Conservation (phyloP, 441 rosid species). For the Pelargonium cotyledonis region DNA sequence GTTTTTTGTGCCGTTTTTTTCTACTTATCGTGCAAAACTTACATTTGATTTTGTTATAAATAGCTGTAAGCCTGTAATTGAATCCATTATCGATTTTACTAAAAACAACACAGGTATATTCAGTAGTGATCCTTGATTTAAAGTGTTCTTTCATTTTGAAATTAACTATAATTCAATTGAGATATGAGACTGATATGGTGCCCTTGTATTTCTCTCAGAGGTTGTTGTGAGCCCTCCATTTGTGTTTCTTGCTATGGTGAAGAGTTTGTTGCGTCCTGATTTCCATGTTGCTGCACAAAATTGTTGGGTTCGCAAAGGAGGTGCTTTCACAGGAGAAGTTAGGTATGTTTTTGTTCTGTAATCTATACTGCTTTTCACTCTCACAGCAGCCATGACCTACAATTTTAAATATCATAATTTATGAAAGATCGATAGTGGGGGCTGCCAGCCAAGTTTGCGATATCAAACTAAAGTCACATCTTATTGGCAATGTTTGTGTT, state of each 20-base stretch:
- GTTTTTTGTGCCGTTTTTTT: too few relatives aligned
- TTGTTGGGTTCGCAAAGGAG: constrained; percentile 77
- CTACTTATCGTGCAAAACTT: too few relatives aligned
- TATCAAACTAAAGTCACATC: too few relatives aligned
- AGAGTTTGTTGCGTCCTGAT: constrained; percentile 41
- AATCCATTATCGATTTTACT: too few relatives aligned
- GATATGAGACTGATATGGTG: neutral
- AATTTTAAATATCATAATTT: too few relatives aligned
- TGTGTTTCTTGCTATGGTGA: constrained; percentile 53
- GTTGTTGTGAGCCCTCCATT: constrained; percentile 73
- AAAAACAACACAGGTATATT: too few relatives aligned
- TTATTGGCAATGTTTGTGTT: too few relatives aligned
- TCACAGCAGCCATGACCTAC: too few relatives aligned
- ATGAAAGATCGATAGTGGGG: too few relatives aligned
- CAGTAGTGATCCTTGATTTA: neutral
- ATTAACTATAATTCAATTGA: neutral
- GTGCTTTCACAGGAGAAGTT: constrained; percentile 73
- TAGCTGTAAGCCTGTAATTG: neutral
- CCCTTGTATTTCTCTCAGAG: constrained; percentile 32
- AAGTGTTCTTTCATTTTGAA: neutral
- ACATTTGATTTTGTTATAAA: too few relatives aligned
- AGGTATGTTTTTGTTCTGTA: constrained; percentile 32
- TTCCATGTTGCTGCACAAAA: constrained; percentile 64
- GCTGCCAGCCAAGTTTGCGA: too few relatives aligned
- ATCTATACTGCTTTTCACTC: too few relatives aligned